Percentiles rank a stretch among this genome's conserved stretches.
Conservation (phyloP, 2,329 filamentous ascomycete genomes). For the Colletotrichum agaves region DNA sequence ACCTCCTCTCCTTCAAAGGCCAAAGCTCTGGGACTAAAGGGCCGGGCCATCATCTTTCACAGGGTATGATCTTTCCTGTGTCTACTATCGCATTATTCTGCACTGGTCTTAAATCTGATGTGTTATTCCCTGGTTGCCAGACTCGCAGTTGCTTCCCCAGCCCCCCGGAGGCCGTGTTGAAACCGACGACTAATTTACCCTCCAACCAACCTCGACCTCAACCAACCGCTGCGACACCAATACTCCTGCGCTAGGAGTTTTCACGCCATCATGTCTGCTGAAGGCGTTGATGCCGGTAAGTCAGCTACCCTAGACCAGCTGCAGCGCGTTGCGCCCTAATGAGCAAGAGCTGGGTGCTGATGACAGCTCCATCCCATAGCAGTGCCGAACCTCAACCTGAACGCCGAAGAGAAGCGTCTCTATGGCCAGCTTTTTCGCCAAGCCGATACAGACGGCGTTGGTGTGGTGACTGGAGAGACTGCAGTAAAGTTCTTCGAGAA, state of each 20-base stretch:
- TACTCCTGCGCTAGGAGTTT: neutral
- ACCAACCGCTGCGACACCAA: neutral
- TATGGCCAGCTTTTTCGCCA: conserved; percentile 94
- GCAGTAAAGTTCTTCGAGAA: conserved; percentile 99
- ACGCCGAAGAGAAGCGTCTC: conserved; percentile 89
- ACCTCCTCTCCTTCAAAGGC: conserved; percentile 3
- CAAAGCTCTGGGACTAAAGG: conserved; percentile 14
- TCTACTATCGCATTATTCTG: neutral
- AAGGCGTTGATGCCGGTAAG: conserved; percentile 36
- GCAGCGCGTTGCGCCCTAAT: neutral
- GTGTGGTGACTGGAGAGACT: conserved; percentile 94
- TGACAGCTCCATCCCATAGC: conserved; percentile 49
- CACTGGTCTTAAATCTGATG: conserved; percentile 4
- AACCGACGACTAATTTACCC: conserved; percentile 13
- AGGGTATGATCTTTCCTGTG: conserved; percentile 9
- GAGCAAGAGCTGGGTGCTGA: conserved; percentile 8
- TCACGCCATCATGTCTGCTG: conserved; percentile 31
- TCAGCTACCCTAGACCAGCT: neutral
- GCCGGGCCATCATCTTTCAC: conserved; percentile 27
- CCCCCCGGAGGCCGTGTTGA: conserved; percentile 24
- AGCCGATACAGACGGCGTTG: conserved; percentile 90
- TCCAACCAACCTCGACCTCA: neutral
- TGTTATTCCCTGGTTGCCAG: conserved; percentile 1
- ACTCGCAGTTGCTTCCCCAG: conserved; percentile 16
- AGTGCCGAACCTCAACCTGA: conserved; percentile 82